Evolutionary conservation across 78 protist genomes (phyloP).

Genomic region (Isochrysis galbana): DNA sequence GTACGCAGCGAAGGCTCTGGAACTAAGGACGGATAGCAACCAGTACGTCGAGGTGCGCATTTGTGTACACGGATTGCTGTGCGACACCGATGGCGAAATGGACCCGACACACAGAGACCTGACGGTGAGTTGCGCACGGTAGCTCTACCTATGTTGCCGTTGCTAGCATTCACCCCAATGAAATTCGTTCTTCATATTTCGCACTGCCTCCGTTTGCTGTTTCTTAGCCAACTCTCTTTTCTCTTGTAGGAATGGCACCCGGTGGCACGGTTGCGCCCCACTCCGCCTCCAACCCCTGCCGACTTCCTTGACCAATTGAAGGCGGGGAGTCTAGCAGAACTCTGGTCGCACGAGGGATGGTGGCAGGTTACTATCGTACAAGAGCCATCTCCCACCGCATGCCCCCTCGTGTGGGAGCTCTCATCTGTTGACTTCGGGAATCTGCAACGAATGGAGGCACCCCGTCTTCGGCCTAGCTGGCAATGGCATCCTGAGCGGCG

Average conservation of each 20-base stretch:
- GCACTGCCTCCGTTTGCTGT: too few relatives aligned
- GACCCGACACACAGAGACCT: too few relatives aligned
- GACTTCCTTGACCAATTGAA: background rate
- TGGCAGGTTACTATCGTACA: background rate
- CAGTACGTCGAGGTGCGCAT: background rate
- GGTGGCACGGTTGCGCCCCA: background rate
- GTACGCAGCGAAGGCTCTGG: background rate
- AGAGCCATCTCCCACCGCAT: background rate
- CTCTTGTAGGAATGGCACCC: background rate
- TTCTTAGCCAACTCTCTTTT: too few relatives aligned
- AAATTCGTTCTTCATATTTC: too few relatives aligned
- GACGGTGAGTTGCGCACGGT: too few relatives aligned
- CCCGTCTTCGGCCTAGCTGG: background rate
- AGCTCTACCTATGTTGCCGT: too few relatives aligned
- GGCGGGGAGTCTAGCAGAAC: background rate
- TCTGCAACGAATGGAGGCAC: background rate
- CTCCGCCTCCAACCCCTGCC: background rate
- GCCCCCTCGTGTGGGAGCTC: background rate
- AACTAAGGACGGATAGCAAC: background rate
- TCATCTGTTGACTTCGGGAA: too few relatives aligned
- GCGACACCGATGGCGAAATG: background rate
- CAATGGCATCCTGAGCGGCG: background rate
- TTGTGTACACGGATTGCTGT: background rate
- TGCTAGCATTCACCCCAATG: too few relatives aligned
- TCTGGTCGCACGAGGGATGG: background rate